Evolutionary conservation across 371 early-diverging fungal genomes (phyloP).

Genomic region (Phascolomyces articulosus): DNA sequence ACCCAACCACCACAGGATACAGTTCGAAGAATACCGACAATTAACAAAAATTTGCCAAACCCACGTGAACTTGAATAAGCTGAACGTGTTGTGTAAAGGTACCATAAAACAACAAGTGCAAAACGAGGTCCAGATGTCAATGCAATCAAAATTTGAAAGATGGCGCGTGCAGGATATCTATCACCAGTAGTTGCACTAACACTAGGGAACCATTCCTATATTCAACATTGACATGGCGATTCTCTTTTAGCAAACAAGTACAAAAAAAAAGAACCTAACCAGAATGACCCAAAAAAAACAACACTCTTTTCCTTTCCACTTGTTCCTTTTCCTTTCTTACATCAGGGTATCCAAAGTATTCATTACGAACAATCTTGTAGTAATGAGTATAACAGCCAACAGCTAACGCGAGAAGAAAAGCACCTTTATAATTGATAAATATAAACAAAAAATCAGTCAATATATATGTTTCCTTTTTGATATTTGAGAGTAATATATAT

Average conservation of each 20-base stretch:
- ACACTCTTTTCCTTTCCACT: not conserved
- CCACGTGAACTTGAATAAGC: conserved; percentile 47
- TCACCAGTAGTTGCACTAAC: conserved; percentile 85
- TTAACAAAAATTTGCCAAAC: conserved; percentile 62
- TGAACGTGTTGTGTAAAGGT: conserved; percentile 51
- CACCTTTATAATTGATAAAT: conserved; percentile 40
- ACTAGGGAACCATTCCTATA: conserved; percentile 87
- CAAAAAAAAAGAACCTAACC: not conserved
- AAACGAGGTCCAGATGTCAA: conserved; percentile 74
- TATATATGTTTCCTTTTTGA: not conserved
- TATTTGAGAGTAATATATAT: not conserved
- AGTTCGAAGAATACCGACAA: conserved; percentile 71
- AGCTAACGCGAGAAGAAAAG: conserved; percentile 72
- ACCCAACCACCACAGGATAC: conserved; percentile 82
- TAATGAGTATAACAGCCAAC: conserved; percentile 76
- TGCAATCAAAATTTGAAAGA: conserved; percentile 83
- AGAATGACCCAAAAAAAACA: no score
- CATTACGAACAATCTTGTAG: conserved; percentile 79
- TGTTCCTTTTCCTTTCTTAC: conserved; percentile 31
- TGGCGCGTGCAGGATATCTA: conserved; percentile 76
- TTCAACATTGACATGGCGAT: not conserved
- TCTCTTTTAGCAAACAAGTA: not conserved
- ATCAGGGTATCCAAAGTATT: conserved; percentile 78
- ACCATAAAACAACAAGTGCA: conserved; percentile 70
- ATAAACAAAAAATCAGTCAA: not conserved